Conservation (phyloP, 2,329 filamentous ascomycete species). For the Waltergamsia citrina region DNA sequence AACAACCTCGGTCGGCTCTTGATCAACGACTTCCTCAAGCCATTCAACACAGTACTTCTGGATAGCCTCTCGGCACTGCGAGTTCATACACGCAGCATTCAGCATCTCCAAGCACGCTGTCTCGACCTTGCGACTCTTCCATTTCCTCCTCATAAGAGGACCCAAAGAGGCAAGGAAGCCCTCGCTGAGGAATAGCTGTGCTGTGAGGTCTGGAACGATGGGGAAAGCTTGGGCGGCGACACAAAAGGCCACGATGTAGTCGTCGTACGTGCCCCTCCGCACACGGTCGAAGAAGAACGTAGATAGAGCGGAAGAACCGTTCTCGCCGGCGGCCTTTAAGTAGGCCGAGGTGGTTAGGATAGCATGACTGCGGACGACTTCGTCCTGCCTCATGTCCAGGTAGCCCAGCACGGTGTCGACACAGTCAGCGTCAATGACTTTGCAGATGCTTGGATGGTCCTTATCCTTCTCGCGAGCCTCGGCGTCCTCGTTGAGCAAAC, state of each 20-base stretch:
- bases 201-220: conserved; percentile 65
- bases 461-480: conserved; percentile 32
- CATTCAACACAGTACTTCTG: conserved; percentile 77
- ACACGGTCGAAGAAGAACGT: conserved; percentile 68
- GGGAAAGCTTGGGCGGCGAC: conserved; percentile 86
- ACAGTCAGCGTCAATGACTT: conserved; percentile 61
- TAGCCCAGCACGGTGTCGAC: conserved; percentile 81
- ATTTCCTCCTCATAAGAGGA: conserved; percentile 66
- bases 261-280: conserved; percentile 69
- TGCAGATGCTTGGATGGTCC: conserved; percentile 38
- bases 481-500: conserved; percentile 47
- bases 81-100: conserved; percentile 83
- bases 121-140: conserved; percentile 80
- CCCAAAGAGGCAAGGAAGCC: conserved; percentile 74
- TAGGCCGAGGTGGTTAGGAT: conserved; percentile 76
- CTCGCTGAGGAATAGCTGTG: conserved; percentile 76
- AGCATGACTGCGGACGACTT: conserved; percentile 69
- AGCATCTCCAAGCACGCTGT: conserved; percentile 81
- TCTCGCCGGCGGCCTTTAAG: conserved; percentile 65
- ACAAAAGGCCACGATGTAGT: conserved; percentile 86
- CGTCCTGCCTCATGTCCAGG: conserved; percentile 72
- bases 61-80: conserved; percentile 72
- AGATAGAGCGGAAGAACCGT: conserved; percentile 59
- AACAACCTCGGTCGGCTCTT: conserved; percentile 50
- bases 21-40: conserved; percentile 75